Evolutionary conservation across 148 eudicot genomes (phyloP).

Genomic region (Rhododendron molle): DNA sequence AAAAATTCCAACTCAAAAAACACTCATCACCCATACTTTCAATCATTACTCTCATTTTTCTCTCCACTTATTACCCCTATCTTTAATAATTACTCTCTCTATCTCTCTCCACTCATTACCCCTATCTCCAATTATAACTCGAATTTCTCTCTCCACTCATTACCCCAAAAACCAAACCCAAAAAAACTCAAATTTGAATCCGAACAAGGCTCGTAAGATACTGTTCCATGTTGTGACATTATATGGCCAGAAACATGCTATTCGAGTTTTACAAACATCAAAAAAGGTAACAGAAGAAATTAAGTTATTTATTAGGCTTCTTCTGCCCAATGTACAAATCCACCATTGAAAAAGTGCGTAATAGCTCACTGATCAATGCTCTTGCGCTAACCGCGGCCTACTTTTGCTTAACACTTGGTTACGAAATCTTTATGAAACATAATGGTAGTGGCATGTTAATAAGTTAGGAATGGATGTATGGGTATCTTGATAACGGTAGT

Average conservation of each 20-base stretch:
- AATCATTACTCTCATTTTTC: too few relatives aligned
- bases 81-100: too few relatives aligned
- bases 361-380: background rate
- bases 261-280: background rate
- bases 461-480: background rate
- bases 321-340: background rate
- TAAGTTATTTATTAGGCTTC: background rate
- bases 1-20: too few relatives aligned
- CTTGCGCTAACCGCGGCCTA: background rate
- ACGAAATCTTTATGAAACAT: background rate
- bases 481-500: background rate
- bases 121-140: too few relatives aligned
- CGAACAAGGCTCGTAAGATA: background rate
- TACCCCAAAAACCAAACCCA: too few relatives aligned
- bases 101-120: too few relatives aligned
- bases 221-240: background rate
- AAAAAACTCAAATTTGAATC: too few relatives aligned
- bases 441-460: background rate
- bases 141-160: too few relatives aligned
- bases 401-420: background rate
- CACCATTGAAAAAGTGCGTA: background rate
- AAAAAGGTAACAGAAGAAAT: background rate
- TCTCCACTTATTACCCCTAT: too few relatives aligned
- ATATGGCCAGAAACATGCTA: background rate
- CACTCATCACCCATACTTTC: too few relatives aligned